Evolutionary conservation across 352 stramenopile genomes (phyloP).

Genomic region (Thalassiosira livingstoniorum): DNA sequence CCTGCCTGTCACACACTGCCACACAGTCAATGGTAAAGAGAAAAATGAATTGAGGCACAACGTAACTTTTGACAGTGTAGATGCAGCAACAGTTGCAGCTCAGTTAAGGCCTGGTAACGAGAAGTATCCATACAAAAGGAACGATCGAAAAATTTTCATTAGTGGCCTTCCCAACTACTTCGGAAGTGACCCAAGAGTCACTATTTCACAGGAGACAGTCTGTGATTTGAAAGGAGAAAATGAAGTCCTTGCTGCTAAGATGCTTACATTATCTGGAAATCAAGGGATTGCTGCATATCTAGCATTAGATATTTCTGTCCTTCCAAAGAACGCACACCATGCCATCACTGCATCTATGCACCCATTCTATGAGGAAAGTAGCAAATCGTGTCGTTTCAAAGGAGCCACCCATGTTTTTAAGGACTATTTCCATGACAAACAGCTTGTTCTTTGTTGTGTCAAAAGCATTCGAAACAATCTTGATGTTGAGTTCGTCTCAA

Average conservation of each 20-base stretch:
- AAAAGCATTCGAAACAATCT: slow-evolving; percentile 13
- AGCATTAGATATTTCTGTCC: background rate
- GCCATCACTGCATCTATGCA: slow-evolving; percentile 13
- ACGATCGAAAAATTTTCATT: slow-evolving; percentile 1
- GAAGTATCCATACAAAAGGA: slow-evolving; percentile 20
- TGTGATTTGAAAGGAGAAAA: slow-evolving; percentile 18
- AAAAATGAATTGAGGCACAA: slow-evolving; percentile 9
- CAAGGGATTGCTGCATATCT: background rate
- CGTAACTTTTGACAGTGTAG: slow-evolving; percentile 2
- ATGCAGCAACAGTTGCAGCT: slow-evolving; percentile 8
- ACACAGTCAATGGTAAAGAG: background rate
- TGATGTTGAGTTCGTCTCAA: slow-evolving; percentile 3
- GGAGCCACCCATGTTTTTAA: background rate
- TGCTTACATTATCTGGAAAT: background rate
- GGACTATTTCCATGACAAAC: background rate
- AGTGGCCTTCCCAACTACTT: slow-evolving; percentile 5
- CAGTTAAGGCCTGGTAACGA: slow-evolving; percentile 7
- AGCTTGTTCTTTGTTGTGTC: background rate
- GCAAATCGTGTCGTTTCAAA: slow-evolving; percentile 3
- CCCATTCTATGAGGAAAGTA: background rate
- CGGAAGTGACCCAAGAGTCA: background rate
- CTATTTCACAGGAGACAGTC: slow-evolving; percentile 10
- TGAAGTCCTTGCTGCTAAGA: slow-evolving; percentile 10
- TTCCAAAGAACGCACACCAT: background rate
- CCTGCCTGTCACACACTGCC: background rate